Conservation (phyloP, 2,329 filamentous ascomycete genomes). For the Ophiocordyceps sinensis region DNA sequence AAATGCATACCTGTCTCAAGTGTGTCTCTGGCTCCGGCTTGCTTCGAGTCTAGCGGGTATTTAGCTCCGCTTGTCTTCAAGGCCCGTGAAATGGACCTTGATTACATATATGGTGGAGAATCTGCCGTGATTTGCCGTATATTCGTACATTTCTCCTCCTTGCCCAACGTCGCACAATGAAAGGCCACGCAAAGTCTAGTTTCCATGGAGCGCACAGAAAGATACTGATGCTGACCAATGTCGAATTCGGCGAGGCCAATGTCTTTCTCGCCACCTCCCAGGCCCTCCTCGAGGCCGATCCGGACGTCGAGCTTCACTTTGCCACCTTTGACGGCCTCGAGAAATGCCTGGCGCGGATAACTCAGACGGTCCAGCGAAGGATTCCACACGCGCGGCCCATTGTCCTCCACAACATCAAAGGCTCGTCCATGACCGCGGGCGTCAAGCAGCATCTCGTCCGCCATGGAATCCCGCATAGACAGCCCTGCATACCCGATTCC, state of each 20-base stretch:
- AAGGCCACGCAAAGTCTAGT: too few species aligned
- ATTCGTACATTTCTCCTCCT: too few species aligned
- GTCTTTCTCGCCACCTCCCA: constrained; percentile 27
- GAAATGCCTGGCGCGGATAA: constrained; percentile 2
- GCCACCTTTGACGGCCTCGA: constrained; percentile 25
- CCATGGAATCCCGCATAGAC: neutral
- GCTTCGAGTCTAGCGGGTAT: too few species aligned
- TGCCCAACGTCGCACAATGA: too few species aligned
- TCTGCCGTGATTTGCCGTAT: too few species aligned
- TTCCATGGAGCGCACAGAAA: too few species aligned
- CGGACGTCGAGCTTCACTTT: constrained; percentile 26
- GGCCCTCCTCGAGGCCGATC: constrained; percentile 20
- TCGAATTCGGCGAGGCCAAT: constrained; percentile 31
- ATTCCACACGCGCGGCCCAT: constrained; percentile 7
- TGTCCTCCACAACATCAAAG: constrained; percentile 13
- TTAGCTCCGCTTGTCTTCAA: too few species aligned
- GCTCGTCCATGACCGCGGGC: constrained; percentile 5
- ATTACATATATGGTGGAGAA: too few species aligned
- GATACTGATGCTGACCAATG: constrained; percentile 28
- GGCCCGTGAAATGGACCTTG: too few species aligned
- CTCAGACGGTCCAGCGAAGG: constrained; percentile 1
- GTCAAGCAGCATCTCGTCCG: constrained; percentile 1
- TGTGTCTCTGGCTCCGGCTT: too few species aligned
- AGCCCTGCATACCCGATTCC: constrained; percentile 2
- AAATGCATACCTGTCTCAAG: too few species aligned